These are phyloP conservation scores for Leucoagaricus sp. DNA, from an alignment of 1,284 basidiomycete species.

Conservation along the genomic window DNA sequence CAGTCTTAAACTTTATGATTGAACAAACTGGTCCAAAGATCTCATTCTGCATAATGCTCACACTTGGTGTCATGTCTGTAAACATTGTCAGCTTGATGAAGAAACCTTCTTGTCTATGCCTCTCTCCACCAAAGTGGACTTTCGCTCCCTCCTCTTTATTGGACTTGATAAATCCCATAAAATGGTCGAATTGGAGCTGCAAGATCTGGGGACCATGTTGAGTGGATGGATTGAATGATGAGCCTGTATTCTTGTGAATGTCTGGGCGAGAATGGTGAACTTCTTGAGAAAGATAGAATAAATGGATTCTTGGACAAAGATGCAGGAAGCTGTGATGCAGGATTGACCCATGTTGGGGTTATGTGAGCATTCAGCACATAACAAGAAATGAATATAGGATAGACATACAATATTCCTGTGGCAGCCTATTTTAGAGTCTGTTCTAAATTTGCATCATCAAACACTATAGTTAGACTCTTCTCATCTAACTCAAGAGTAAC, in stretches of 20 bases:
- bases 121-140: conserved; percentile 75
- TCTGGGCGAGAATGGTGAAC: conserved; percentile 57
- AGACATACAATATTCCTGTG: conserved; percentile 74
- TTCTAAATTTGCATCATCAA: conserved; percentile 76
- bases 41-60: conserved; percentile 89
- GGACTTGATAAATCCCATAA: conserved; percentile 73
- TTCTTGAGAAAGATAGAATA: conserved; percentile 72
- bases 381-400: background rate
- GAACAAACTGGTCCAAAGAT: conserved; percentile 87
- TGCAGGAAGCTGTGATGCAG: conserved; percentile 82
- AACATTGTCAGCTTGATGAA: conserved; percentile 85
- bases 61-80: conserved; percentile 73
- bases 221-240: conserved; percentile 72
- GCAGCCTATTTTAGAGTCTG: conserved; percentile 82
- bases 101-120: conserved; percentile 72
- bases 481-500: conserved; percentile 93
- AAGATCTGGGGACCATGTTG: conserved; percentile 92
- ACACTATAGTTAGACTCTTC: conserved; percentile 81
- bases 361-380: background rate
- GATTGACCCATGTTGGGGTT: conserved; percentile 51
- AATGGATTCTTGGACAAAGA: conserved; percentile 82
- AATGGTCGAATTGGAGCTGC: conserved; percentile 61
- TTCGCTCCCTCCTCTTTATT: conserved; percentile 86
- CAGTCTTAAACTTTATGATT: conserved; percentile 71
- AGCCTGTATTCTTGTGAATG: conserved; percentile 59